A percentile compares a stretch with the other conserved stretches of the same genome.
These are phyloP conservation scores for Delitschia confertaspora DNA, from an alignment of 495 filamentous ascomycete species.

Conservation along the genomic window DNA sequence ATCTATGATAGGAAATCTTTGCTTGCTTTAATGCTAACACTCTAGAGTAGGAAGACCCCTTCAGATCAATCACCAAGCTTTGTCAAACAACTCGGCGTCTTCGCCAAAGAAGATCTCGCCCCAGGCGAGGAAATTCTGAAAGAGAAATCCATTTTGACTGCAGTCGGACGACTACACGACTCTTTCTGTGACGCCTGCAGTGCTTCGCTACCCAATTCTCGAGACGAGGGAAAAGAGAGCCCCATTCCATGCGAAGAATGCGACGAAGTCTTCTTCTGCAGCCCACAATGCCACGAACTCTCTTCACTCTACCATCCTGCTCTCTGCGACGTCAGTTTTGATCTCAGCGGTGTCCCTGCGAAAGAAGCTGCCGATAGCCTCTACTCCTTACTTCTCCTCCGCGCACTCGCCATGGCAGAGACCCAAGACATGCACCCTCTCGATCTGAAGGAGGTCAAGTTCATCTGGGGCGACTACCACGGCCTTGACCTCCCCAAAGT, in stretches of 20 bases:
- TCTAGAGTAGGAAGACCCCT: no score
- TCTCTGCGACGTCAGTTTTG: constrained; percentile 75
- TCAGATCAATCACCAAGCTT: background rate
- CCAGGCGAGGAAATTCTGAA: constrained; percentile 17
- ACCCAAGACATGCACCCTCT: constrained; percentile 78
- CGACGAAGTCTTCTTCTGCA: constrained; percentile 81
- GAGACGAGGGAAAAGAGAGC: constrained; percentile 19
- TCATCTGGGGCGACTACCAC: constrained; percentile 84
- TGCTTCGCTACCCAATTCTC: constrained; percentile 53
- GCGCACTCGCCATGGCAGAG: constrained; percentile 74
- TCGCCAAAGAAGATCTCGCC: constrained; percentile 24
- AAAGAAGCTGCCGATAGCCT: constrained; percentile 65
- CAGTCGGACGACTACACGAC: constrained; percentile 50
- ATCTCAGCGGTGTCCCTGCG: constrained; percentile 62
- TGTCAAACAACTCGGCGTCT: constrained; percentile 23
- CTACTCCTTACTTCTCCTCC: constrained; percentile 48
- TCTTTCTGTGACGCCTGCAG: constrained; percentile 79
- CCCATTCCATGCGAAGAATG: constrained; percentile 59
- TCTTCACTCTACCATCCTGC: constrained; percentile 80
- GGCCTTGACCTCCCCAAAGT: constrained; percentile 11
- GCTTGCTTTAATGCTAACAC: no score
- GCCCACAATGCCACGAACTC: constrained; percentile 55
- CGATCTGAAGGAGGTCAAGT: constrained; percentile 74
- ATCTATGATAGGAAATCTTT: no score
- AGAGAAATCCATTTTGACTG: constrained; percentile 26